These are phyloP conservation scores for Gastrolobium villosum DNA, from an alignment of 306 rosid species.

Conservation along the genomic window DNA sequence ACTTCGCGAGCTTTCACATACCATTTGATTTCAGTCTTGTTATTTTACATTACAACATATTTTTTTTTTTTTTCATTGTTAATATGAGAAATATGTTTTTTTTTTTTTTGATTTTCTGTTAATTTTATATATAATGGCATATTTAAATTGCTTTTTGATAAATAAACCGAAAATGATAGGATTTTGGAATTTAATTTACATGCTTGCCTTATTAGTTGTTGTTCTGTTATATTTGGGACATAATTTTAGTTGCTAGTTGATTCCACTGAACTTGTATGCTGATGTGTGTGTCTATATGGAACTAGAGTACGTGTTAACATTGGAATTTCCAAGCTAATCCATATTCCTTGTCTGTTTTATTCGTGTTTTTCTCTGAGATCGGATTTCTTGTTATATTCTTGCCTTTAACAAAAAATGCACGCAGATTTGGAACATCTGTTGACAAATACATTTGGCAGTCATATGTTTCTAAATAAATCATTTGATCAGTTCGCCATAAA, in stretches of 20 bases:
- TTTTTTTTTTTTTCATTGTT: no score
- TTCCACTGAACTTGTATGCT: background rate
- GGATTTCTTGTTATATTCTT: background rate
- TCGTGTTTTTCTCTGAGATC: background rate
- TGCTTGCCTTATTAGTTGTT: background rate
- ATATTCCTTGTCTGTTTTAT: background rate
- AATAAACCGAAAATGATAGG: no score
- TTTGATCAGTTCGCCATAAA: background rate
- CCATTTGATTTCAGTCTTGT: conserved; percentile 36
- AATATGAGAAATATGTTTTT: background rate
- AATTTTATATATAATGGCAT: no score
- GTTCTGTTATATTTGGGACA: background rate
- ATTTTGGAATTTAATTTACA: no score
- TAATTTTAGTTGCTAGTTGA: no score
- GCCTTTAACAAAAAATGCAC: background rate
- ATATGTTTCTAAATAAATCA: background rate
- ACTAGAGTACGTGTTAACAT: background rate
- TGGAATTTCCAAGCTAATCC: background rate
- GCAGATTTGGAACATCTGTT: background rate
- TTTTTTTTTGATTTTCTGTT: background rate
- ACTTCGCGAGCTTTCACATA: conserved; percentile 61
- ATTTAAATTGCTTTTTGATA: no score
- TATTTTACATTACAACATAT: background rate
- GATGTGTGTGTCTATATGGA: background rate
- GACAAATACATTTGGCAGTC: background rate